Conservation (phyloP, 2,329 filamentous ascomycete genomes). For the Rutstroemia sydowiana region DNA sequence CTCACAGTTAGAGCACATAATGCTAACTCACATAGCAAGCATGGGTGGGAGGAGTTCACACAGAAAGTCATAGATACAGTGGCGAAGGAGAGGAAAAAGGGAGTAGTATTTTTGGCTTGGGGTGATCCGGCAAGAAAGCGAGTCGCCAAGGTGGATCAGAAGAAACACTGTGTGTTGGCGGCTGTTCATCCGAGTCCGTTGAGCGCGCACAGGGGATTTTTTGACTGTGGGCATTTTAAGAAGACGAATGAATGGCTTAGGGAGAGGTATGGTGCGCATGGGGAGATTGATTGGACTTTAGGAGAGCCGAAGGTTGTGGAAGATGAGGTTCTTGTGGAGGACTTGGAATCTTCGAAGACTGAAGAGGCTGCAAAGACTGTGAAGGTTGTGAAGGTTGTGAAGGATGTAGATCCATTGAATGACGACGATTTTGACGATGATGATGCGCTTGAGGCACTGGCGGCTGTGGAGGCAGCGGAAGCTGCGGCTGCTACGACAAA, state of each 20-base stretch:
- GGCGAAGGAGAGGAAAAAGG: slow-evolving; percentile 63
- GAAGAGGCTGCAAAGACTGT: too few species aligned
- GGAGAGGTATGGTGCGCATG: slow-evolving; percentile 68
- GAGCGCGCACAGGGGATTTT: slow-evolving; percentile 76
- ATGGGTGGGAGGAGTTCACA: slow-evolving; percentile 90
- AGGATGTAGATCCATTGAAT: too few species aligned
- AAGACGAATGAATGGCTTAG: slow-evolving; percentile 80
- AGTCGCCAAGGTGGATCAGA: slow-evolving; percentile 63
- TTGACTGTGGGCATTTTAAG: slow-evolving; percentile 74
- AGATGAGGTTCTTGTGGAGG: background rate
- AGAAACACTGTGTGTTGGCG: slow-evolving; percentile 74
- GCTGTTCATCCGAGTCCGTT: slow-evolving; percentile 91
- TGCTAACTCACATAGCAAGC: slow-evolving; percentile 75
- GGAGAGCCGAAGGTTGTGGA: background rate
- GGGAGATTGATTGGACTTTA: slow-evolving; percentile 78
- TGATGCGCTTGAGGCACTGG: too few species aligned
- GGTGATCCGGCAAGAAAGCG: slow-evolving; percentile 76
- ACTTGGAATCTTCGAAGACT: too few species aligned
- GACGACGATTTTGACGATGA: too few species aligned
- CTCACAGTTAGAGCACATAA: slow-evolving; percentile 87
- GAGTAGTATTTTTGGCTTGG: slow-evolving; percentile 95
- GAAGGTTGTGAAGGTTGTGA: too few species aligned
- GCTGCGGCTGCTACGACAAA: too few species aligned
- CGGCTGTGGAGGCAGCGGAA: too few species aligned
- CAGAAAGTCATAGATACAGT: slow-evolving; percentile 87